phyloP scores from a whole-genome alignment of 176 grass and related monocot genomes.

The Ampelocalamus luodianensis region DNA sequence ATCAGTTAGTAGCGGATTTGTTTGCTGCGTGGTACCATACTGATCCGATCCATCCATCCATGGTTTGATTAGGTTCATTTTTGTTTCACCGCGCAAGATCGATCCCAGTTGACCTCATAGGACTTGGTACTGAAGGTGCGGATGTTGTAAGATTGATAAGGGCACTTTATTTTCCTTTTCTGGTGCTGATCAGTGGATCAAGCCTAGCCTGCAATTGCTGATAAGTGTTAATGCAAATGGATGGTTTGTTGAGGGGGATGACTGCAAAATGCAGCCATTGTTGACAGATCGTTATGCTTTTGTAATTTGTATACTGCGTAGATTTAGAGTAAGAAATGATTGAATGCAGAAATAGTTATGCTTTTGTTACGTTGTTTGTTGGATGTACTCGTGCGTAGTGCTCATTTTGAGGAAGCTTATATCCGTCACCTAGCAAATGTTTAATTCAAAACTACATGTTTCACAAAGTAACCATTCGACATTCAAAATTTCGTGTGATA shows the following conservation, averaged over 20 bases:
- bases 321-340: constrained; percentile 23
- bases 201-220: constrained; percentile 19
- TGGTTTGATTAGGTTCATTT: constrained; percentile 13
- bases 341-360: constrained; percentile 21
- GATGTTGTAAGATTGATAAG: background rate
- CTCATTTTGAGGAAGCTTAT: constrained; percentile 29
- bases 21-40: constrained; percentile 16
- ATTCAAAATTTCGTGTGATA: background rate
- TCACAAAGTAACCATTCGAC: background rate
- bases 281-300: background rate
- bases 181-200: constrained; percentile 12
- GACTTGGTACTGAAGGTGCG: constrained; percentile 5
- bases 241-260: background rate
- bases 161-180: background rate
- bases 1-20: constrained; percentile 30
- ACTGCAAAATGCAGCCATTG: constrained; percentile 34
- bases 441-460: constrained; percentile 3
- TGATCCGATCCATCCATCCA: constrained; percentile 10
- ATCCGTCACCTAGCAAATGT: constrained; percentile 21
- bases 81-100: constrained; percentile 27
- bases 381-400: background rate
- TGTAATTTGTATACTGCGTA: background rate
- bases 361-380: constrained; percentile 21
- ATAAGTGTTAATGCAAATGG: background rate
- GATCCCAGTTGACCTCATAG: constrained; percentile 20